These are phyloP conservation scores for Talaromyces amestolkiae DNA, from an alignment of 2,329 filamentous ascomycete genomes.

Conservation along the genomic window DNA sequence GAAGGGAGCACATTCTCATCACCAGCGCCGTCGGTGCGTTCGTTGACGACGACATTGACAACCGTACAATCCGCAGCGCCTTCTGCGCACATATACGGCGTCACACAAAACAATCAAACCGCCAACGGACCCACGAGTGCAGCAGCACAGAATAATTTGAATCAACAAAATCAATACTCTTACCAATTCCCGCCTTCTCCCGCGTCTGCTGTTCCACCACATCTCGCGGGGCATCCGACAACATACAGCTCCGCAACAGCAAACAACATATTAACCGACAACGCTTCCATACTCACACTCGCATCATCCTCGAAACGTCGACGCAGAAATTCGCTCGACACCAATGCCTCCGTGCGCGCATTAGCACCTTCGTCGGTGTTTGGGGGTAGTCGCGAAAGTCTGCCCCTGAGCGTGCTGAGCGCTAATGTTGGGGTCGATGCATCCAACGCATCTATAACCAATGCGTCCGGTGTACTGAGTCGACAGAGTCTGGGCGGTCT, in stretches of 20 bases:
- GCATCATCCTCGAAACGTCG: conserved; percentile 64
- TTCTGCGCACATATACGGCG: conserved; percentile 44
- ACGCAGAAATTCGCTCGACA: conserved; percentile 62
- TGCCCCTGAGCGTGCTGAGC: conserved; percentile 62
- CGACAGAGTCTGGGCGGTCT: conserved; percentile 55
- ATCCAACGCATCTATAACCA: conserved; percentile 42
- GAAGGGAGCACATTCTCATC: conserved; percentile 66
- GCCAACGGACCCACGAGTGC: conserved; percentile 33
- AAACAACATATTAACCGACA: conserved; percentile 63
- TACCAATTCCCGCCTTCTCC: conserved; percentile 61
- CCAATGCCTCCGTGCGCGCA: conserved; percentile 65
- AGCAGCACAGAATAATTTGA: conserved; percentile 36
- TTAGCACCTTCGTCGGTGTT: conserved; percentile 63
- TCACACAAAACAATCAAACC: conserved; percentile 27
- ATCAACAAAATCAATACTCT: conserved; percentile 53
- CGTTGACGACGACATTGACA: conserved; percentile 63
- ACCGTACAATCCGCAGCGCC: conserved; percentile 63
- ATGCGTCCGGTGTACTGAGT: conserved; percentile 39
- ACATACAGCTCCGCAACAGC: conserved; percentile 62
- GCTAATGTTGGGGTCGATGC: conserved; percentile 47
- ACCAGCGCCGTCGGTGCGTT: conserved; percentile 63
- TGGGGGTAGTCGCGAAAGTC: conserved; percentile 62
- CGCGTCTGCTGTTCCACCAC: conserved; percentile 60
- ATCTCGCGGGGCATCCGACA: conserved; percentile 54
- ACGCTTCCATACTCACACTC: conserved; percentile 64